These are phyloP conservation scores for Rhododendron henanense DNA, from an alignment of 148 eudicot genomes.

Conservation along the genomic window DNA sequence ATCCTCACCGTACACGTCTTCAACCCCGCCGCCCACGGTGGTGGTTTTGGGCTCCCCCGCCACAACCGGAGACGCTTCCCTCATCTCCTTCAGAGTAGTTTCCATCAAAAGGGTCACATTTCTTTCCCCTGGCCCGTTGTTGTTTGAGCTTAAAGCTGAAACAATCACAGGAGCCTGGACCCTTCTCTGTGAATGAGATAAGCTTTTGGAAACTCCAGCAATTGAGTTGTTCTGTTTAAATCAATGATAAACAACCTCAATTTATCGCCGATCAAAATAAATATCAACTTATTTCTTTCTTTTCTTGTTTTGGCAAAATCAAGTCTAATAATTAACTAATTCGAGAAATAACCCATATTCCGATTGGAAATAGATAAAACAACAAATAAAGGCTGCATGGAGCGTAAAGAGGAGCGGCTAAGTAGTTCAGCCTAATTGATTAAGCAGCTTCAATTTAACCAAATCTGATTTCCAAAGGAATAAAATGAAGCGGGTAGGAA, in stretches of 20 bases:
- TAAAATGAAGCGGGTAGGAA: not conserved
- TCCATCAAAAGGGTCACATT: slow-evolving; percentile 59
- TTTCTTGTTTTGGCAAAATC: not conserved
- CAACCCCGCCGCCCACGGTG: slow-evolving; percentile 55
- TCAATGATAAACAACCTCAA: not conserved
- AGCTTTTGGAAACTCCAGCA: slow-evolving; percentile 45
- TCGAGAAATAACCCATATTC: not conserved
- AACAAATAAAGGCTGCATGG: not conserved
- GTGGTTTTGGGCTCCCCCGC: slow-evolving; percentile 39
- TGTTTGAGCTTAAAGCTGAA: slow-evolving; percentile 52
- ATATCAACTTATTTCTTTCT: too few relatives aligned
- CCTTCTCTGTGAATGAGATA: slow-evolving; percentile 34
- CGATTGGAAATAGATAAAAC: not conserved
- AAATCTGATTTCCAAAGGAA: not conserved
- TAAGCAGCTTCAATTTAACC: not conserved
- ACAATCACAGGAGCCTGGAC: slow-evolving; percentile 42
- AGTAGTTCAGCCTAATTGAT: not conserved
- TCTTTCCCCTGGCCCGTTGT: slow-evolving; percentile 42
- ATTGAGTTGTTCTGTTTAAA: slow-evolving; percentile 51
- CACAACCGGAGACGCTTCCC: slow-evolving; percentile 27
- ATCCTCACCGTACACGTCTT: slow-evolving; percentile 89
- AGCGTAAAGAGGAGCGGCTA: not conserved
- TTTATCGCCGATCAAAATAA: not conserved
- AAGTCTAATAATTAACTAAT: not conserved
- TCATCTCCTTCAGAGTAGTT: slow-evolving; percentile 37